Percentiles rank a stretch among this genome's conserved stretches.
Conservation (phyloP, 75 land plant genomes). For the Adiantum capillusveneris region DNA sequence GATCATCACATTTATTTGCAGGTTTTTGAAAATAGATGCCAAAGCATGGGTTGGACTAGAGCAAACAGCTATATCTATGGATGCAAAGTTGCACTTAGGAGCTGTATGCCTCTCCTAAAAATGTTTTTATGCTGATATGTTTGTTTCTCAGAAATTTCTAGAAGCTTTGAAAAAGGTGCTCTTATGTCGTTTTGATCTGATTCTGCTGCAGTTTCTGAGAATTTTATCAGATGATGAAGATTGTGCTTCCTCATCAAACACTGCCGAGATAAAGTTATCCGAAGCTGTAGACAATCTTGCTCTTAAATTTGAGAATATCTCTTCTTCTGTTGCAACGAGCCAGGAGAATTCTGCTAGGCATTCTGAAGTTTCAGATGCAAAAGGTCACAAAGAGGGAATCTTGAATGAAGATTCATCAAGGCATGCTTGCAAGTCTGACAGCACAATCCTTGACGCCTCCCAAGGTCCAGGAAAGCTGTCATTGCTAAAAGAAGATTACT, state of each 20-base stretch:
- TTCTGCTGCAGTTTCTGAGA: constrained; percentile 56
- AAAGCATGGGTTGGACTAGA: constrained; percentile 85
- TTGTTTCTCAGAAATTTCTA: background rate
- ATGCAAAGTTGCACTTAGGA: constrained; percentile 74
- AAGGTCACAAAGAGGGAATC: background rate
- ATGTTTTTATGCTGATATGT: background rate
- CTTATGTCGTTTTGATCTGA: no score
- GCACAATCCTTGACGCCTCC: background rate
- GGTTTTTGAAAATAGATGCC: constrained; percentile 65
- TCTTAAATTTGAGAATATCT: constrained; percentile 33
- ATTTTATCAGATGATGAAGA: constrained; percentile 61
- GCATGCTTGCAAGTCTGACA: background rate
- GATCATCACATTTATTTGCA: constrained; percentile 8
- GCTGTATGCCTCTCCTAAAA: constrained; percentile 38
- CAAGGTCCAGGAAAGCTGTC: background rate
- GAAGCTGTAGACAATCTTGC: constrained; percentile 72
- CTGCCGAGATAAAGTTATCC: constrained; percentile 49
- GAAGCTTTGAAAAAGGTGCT: no score
- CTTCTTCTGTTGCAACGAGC: constrained; percentile 1
- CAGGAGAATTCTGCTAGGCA: background rate
- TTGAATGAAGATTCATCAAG: background rate
- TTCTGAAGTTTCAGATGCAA: background rate
- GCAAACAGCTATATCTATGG: constrained; percentile 57
- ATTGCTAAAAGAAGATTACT: constrained; percentile 2
- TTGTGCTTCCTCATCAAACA: constrained; percentile 21